Evolutionary conservation across 2,329 filamentous ascomycete species (phyloP), one percentile per base, ranked within the genome.

Genomic region (Daldinia sp.): DNA sequence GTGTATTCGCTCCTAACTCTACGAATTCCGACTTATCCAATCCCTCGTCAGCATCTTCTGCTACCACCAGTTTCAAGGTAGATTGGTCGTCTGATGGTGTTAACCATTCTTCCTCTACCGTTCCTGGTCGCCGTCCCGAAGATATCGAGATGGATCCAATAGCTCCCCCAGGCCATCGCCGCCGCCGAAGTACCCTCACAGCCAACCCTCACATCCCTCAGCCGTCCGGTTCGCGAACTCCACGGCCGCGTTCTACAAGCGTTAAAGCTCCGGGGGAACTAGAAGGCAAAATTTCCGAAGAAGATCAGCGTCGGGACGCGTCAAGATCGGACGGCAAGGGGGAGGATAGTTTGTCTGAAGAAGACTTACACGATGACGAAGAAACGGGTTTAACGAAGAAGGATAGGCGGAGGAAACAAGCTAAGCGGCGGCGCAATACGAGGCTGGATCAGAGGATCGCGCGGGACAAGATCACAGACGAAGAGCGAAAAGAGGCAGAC

Each of bases 361-460:
- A 93, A 67, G 91, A 90, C 47, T 76, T 91, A 25, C 87, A 91
- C 63, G 91, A 94, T 70, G 94, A 97, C 74, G 94, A 96, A 79
- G 94, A 97, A 82, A 92, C 91, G 1, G 94, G 93, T 0, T 81
- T 97, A 69, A 96, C 92, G 34, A 84, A 85, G 63, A 85, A 87
- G 72, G 91, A 94, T 71, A 86, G 87, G 75, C 84, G 85, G 68
- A 87, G 89, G 74, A 88, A 89, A 71, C 86, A 87, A 73, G 84
- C 83, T 71, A 86, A 87, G 78, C 87, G 87, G 77, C 83, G 84
- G 76, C 84, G 87, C 73, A 90, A 91, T 72, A 89, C 87, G 10
- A 80, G 85, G 66, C 77, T 93, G 59, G 90, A 93, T 75, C 88
- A 91, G 74, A 84, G 90, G 66, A 85, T 93, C 66, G 87, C 83